Evolutionary conservation across 139 green algal genomes (phyloP).

Genomic region (Tetradesmus lagerheimii): DNA sequence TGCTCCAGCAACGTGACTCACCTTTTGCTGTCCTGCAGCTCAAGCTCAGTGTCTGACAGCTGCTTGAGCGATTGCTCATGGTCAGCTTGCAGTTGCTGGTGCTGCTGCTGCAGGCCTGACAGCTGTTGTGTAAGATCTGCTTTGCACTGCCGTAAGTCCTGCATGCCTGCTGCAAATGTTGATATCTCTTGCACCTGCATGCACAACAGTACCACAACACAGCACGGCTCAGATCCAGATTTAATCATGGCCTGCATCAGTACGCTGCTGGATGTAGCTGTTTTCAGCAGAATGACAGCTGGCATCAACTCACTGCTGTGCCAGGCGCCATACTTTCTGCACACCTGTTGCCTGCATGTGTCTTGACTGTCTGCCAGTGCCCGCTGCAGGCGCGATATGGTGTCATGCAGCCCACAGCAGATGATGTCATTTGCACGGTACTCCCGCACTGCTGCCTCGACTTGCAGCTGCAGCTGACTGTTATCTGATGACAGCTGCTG

Average conservation of each 20-base stretch:
- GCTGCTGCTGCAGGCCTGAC: conserved; percentile 27
- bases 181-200: conserved; percentile 13
- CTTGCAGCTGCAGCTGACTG: neutral
- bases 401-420: conserved; percentile 15
- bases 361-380: conserved; percentile 19
- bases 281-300: neutral
- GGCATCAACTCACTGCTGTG: neutral
- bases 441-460: neutral
- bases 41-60: neutral
- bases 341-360: conserved; percentile 26
- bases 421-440: conserved; percentile 45
- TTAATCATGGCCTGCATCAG: neutral
- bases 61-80: neutral
- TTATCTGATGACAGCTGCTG: neutral
- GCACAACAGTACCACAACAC: neutral
- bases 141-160: neutral
- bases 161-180: conserved; percentile 3
- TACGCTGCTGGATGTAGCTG: neutral
- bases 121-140: conserved; percentile 4
- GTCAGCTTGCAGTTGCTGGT: conserved; percentile 14
- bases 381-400: conserved; percentile 10
- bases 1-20: neutral
- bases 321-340: neutral
- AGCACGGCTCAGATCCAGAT: neutral
- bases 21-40: conserved; percentile 6